These are phyloP conservation scores for Lolium multiflorum DNA, from an alignment of 176 grass and related monocot genomes.

Conservation along the genomic window DNA sequence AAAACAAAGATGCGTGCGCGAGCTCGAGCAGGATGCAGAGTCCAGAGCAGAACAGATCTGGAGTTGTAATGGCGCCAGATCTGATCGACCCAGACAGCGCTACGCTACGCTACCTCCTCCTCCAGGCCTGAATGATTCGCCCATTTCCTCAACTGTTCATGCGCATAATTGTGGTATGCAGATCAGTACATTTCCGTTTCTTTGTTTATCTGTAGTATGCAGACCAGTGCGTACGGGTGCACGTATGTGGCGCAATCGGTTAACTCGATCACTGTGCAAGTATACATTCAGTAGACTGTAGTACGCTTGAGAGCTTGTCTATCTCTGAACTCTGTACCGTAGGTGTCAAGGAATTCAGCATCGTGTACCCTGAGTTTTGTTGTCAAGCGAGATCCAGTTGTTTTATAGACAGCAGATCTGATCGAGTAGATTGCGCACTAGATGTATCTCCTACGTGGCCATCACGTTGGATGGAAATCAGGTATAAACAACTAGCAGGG, in stretches of 20 bases:
- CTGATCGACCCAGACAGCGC: constrained; percentile 30
- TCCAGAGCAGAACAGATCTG: constrained; percentile 50
- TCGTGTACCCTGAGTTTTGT: not conserved
- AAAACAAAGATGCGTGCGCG: constrained; percentile 37
- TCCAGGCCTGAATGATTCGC: too few species aligned
- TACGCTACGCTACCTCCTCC: too few species aligned
- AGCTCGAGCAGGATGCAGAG: constrained; percentile 36
- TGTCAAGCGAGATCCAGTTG: not conserved
- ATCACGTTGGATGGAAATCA: not conserved
- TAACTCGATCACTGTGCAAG: not conserved
- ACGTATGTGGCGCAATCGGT: not conserved
- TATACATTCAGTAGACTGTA: too few species aligned
- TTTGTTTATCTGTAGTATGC: not conserved
- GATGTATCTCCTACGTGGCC: not conserved
- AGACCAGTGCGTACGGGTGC: not conserved
- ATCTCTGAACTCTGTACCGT: not conserved
- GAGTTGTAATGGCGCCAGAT: constrained; percentile 42
- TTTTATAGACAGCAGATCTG: not conserved
- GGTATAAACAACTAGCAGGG: not conserved
- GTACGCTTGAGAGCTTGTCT: not conserved
- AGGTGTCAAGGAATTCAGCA: not conserved
- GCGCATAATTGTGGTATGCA: not conserved
- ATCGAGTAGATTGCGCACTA: not conserved
- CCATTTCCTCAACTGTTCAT: not conserved
- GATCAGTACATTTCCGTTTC: not conserved